Base-by-base conservation (phyloP, 1,139 yeast species). In the Scheffersomyces lignicola region DNA sequence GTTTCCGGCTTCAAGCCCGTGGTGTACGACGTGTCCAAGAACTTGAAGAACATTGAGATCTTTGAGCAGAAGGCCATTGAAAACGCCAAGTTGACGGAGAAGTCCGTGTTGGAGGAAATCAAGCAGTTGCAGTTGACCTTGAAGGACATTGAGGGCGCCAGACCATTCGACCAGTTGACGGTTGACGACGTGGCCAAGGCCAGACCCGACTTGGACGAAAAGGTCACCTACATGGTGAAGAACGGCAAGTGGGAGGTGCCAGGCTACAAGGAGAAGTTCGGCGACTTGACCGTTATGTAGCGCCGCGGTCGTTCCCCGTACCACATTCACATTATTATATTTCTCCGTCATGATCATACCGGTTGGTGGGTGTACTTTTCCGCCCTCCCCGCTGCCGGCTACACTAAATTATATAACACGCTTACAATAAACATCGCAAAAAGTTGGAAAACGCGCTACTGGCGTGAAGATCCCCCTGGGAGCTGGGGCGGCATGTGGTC, bases 181-280 rank as follows among this genome's bases (percentile, higher is more conserved):
- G 92, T 90, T 43, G 96, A 89, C 45, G 98, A 92, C 54, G 86
- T 92, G 51, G 84, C 85, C 58, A 80, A 81, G 75, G 97, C 97
- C 46, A 86, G 92, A 73, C 97, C 98, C 54, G 97, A 92, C 67
- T 85, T 92, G 65, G 96, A 90, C 60, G 92, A 87, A 56, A 92
- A 92, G 83, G 96, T 90, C 53, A 78, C 76, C 58, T 88, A 88
- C 71, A 84, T 92, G 94, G 90, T 92, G 57, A 82, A 84, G 80
- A 84, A 89, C 78, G 96, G 96, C 69, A 86, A 87, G 74, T 90
- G 96, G 95, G 89, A 87, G 59, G 95, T 90, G 53, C 97, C 98
- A 55, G 96, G 96, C 55, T 92, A 92, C 82, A 84, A 85, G 72
- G 97, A 90, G 69, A 90, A 88, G 80, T 90, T 89, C 67, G 97